Base-by-base conservation (phyloP, 164 flowering plant species). In the Tetracentron sinense region DNA sequence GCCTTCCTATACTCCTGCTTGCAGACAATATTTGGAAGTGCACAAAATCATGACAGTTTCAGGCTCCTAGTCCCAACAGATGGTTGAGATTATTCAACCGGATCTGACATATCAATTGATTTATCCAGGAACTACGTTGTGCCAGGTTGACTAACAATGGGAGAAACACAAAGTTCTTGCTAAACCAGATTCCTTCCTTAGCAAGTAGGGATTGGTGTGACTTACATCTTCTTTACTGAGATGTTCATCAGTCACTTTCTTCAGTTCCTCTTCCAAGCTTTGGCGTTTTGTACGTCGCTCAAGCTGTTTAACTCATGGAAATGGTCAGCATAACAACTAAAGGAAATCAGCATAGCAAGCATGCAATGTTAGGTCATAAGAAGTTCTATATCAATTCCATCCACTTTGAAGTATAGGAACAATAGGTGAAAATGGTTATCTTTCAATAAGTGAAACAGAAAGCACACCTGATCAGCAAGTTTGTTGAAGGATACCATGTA, bases 381-480 rank as follows among this genome's bases (percentile, higher is more conserved):
- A 25, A 16, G n/a, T n/a, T n/a, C n/a, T n/a, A n/a, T n/a, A n/a
- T n/a, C n/a, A n/a, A n/a, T n/a, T n/a, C n/a, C n/a, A n/a, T n/a
- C n/a, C n/a, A n/a, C n/a, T n/a, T n/a, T n/a, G n/a, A n/a, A 33
- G 38, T 33, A 33, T 33, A 8, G 38, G 38, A 10, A 25, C 15
- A 22, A 23, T 44, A 26, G 1, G 1, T 22, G 23, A 54, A 17
- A 8, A 64, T 8, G 8, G 38, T 4, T 33, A 20, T 1, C 25
- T 20, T 44, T 33, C 46, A 38, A 6, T 30, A 19, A 44, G 19
- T 7, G 10, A 53, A 15, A 55, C 14, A 48, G 49, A 49, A 35
- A 6, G 47, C 46, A 22, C 42, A 83, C 93, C 89, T 83, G 84
- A 70, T 75, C 72, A 33, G 82, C 81, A 29, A 85, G 21, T 68